Evolutionary conservation across 371 early-diverging fungal species (phyloP).

Genomic region (Blakeslea trispora): DNA sequence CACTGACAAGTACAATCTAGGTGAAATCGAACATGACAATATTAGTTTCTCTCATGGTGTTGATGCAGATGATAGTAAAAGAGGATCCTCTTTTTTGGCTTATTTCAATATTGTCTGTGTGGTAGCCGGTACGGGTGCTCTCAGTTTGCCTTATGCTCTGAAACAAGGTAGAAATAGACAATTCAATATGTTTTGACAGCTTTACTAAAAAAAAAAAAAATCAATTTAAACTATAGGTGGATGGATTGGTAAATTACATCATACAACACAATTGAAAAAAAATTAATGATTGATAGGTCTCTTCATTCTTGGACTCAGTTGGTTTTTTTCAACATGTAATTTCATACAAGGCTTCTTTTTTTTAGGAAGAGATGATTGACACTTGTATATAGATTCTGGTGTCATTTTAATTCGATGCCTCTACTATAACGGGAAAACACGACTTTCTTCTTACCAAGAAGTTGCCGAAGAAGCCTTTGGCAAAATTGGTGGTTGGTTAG

Average conservation of each 20-base stretch:
- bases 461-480: constrained; percentile 73
- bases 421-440: constrained; percentile 61
- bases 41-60: constrained; percentile 37
- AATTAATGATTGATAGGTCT: constrained; percentile 21
- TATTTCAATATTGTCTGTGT: constrained; percentile 77
- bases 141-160: constrained; percentile 83
- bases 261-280: background rate
- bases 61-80: constrained; percentile 32
- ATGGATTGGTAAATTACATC: constrained; percentile 64
- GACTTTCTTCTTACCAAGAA: constrained; percentile 49
- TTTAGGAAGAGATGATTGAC: too few species aligned
- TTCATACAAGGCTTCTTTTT: constrained; percentile 45
- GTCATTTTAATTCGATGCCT: constrained; percentile 73
- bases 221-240: constrained; percentile 48
- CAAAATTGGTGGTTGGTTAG: constrained; percentile 55
- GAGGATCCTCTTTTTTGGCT: constrained; percentile 46
- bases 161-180: constrained; percentile 57
- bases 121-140: constrained; percentile 83
- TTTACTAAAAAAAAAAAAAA: constrained; percentile 58
- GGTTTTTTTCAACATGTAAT: constrained; percentile 45
- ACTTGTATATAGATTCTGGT: constrained; percentile 73
- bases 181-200: constrained; percentile 33
- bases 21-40: constrained; percentile 9
- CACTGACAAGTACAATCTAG: background rate
- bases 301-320: constrained; percentile 40